Conservation (phyloP, 2,329 filamentous ascomycete genomes). For the Chaetomiaceae sp. region DNA sequence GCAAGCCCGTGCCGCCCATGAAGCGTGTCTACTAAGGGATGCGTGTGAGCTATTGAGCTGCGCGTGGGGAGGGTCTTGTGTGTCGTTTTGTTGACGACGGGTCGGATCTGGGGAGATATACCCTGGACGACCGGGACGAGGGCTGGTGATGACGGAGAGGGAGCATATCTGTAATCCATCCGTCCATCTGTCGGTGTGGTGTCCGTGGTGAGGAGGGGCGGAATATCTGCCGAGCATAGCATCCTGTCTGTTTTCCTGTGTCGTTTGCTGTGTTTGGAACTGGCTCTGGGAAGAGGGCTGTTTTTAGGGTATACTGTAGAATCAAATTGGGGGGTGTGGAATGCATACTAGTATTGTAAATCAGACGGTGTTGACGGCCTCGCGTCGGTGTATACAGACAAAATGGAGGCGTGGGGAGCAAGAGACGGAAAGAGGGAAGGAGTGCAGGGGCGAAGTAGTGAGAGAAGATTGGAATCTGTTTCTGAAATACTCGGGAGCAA, state of each 20-base stretch:
- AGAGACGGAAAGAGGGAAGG: neutral
- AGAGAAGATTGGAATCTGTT: neutral
- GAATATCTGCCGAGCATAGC: slow-evolving; percentile 3
- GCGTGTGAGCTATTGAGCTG: neutral
- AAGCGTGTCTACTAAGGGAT: slow-evolving; percentile 76
- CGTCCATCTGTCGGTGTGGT: neutral
- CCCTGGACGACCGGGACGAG: neutral
- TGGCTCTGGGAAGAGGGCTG: neutral
- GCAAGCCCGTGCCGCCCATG: slow-evolving; percentile 93
- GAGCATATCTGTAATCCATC: neutral
- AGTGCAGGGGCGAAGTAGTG: neutral
- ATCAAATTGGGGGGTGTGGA: neutral
- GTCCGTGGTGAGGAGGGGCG: neutral
- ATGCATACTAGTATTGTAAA: slow-evolving; percentile 6
- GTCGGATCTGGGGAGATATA: neutral
- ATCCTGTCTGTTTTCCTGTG: slow-evolving; percentile 5
- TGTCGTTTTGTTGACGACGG: neutral
- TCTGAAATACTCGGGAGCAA: neutral
- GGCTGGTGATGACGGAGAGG: neutral
- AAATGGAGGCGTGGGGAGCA: too few relatives aligned
- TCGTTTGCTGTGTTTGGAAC: neutral
- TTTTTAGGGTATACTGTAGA: slow-evolving; percentile 3
- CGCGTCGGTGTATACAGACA: slow-evolving; percentile 9
- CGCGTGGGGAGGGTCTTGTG: slow-evolving; percentile 1
- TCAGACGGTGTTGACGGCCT: neutral